phyloP scores from a whole-genome alignment of 768 basidiomycete genomes.

The Flagelloscypha sp. region DNA sequence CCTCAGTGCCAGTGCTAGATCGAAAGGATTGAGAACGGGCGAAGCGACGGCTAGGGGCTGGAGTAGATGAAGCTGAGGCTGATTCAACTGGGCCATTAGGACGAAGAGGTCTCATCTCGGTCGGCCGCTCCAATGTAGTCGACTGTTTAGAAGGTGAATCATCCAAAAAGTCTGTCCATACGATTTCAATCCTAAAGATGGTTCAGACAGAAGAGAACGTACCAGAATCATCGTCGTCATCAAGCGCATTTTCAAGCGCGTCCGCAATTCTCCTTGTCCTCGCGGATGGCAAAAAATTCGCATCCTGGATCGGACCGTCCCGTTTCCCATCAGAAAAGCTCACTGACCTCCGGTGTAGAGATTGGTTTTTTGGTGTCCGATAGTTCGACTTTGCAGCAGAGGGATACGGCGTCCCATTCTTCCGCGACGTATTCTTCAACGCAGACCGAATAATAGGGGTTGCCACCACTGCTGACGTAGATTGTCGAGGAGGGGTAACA shows the following conservation, averaged over 20 bases:
- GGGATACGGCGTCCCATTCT: neutral
- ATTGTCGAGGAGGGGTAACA: too few relatives aligned
- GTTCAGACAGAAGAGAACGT: too few relatives aligned
- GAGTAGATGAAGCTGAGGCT: too few relatives aligned
- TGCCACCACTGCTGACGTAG: slow-evolving; percentile 29
- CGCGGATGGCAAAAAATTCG: slow-evolving; percentile 43
- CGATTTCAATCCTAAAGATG: too few relatives aligned
- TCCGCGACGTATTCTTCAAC: slow-evolving; percentile 25
- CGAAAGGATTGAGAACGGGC: too few relatives aligned
- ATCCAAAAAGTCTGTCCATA: slow-evolving; percentile 27
- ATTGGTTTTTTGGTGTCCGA: slow-evolving; percentile 45
- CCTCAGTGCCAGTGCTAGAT: too few relatives aligned
- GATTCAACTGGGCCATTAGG: too few relatives aligned
- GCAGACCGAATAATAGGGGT: slow-evolving; percentile 30
- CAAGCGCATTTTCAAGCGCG: slow-evolving; percentile 57
- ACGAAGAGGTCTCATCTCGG: too few relatives aligned
- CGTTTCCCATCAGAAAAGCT: slow-evolving; percentile 94
- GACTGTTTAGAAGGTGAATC: slow-evolving; percentile 54
- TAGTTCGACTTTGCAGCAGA: slow-evolving; percentile 18
- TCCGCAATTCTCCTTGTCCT: slow-evolving; percentile 76
- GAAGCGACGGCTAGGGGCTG: too few relatives aligned
- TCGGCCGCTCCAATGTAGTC: too few relatives aligned
- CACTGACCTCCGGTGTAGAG: slow-evolving; percentile 67
- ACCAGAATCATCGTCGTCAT: slow-evolving; percentile 48
- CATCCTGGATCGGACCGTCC: slow-evolving; percentile 78